phyloP scores from a whole-genome alignment of 2,329 filamentous ascomycete genomes.

The Fusarium sp. region DNA sequence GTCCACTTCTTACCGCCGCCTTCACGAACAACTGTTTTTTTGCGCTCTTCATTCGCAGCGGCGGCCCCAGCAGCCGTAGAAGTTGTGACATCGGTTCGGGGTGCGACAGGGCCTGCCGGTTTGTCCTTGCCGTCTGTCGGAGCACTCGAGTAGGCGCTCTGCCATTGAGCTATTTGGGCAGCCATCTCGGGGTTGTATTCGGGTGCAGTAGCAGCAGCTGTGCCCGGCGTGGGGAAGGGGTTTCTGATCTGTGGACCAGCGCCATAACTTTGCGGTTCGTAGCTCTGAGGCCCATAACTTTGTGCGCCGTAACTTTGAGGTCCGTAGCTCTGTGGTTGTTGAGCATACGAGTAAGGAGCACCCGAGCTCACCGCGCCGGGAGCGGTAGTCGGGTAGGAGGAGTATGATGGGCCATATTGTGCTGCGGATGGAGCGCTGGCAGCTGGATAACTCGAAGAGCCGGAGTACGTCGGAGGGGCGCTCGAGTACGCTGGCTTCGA shows the following conservation, averaged over 20 bases:
- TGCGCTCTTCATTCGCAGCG: constrained; percentile 65
- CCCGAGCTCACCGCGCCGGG: constrained; percentile 48
- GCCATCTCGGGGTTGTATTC: constrained; percentile 84
- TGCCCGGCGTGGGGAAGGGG: constrained; percentile 78
- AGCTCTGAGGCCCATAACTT: constrained; percentile 44
- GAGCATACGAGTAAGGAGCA: constrained; percentile 47
- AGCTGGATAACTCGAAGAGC: constrained; percentile 54
- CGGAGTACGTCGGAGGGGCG: constrained; percentile 47
- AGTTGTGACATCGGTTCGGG: constrained; percentile 55
- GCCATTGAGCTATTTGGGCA: constrained; percentile 94
- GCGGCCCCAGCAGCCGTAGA: constrained; percentile 48
- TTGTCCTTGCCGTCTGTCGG: constrained; percentile 57
- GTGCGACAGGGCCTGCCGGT: constrained; percentile 47
- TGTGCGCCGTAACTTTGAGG: constrained; percentile 56
- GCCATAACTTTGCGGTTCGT: constrained; percentile 55
- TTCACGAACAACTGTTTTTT: constrained; percentile 88
- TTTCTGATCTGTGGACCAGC: constrained; percentile 79
- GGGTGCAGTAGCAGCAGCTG: constrained; percentile 42
- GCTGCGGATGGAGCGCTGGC: constrained; percentile 51
- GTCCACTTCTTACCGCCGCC: constrained; percentile 95
- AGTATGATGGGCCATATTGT: constrained; percentile 62
- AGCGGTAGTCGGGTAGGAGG: constrained; percentile 53
- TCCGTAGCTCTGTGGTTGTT: constrained; percentile 40
- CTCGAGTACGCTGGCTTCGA: constrained; percentile 57
- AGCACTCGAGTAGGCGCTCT: constrained; percentile 84